Base-by-base conservation (phyloP, 768 basidiomycete species). In the Hygrophorus pudorinus region DNA sequence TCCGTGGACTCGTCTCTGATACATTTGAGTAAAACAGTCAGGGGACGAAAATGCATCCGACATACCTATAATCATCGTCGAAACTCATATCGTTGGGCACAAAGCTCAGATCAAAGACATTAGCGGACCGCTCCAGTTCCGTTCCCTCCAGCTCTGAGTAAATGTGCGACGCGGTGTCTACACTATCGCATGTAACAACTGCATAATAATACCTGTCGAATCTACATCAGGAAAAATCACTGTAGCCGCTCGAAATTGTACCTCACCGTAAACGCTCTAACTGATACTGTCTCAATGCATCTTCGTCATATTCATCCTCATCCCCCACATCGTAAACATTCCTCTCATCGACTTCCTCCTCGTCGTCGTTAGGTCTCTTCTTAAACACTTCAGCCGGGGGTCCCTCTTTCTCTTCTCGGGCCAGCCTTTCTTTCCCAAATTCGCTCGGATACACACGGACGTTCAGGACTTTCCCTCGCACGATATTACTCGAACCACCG, bases 71-170 rank as follows among this genome's bases (percentile, higher is more conserved):
- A 46, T 85, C 79, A 12, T 76, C 75, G 14, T 84, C 85, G 54
- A 97, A 96, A 2, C 67, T 67, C 90, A 93, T 92, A 17, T 73
- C 83, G 24, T 91, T 80, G 0, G 91, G 89, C 9, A 94, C 90
- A 60, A 85, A 97, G 60, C 93, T 96, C 28, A 99, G 64, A 58
- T 99, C 88, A 48, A 99, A 84, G 5, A 97, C 75, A 59, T 99
- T 99, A 2, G 96, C 94, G 1, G 94, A 96, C 24, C 91, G 80
- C 61, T 98, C 96, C 12, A 98, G 75, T 59, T 99, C 96, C 2
- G 94, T 88, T 12, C 91, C 92, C 51, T 97, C 87, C 18, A 97
- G 73, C 58, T 98, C 92, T 27, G 72, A 63, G 56, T 84, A 85
- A 24, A 93, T 78, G 56, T 91, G 81, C 2, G 75, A 67, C 7